A percentile compares a stretch with the other conserved stretches of the same genome.
Evolutionary conservation across 2,329 filamentous ascomycete genomes (phyloP).

Genomic region (Ophiocordyceps australis): DNA sequence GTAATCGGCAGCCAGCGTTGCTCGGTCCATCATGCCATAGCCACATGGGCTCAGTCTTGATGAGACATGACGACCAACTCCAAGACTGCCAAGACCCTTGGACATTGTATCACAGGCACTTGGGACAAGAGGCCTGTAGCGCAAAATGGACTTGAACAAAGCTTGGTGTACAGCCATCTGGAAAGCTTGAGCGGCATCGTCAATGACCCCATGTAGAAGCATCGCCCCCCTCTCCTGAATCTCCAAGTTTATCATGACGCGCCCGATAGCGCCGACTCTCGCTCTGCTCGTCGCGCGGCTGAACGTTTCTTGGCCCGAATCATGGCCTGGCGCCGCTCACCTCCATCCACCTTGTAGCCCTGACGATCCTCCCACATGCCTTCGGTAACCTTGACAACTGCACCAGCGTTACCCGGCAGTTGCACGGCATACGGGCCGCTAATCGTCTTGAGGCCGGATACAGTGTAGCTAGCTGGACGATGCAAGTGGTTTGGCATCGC

Average conservation of each 20-base stretch:
- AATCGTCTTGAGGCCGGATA: constrained; percentile 51
- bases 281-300: constrained; percentile 57
- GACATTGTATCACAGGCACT: too few species aligned
- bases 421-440: constrained; percentile 57
- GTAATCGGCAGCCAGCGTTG: too few species aligned
- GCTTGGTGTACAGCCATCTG: too few species aligned
- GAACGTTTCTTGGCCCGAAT: constrained; percentile 73
- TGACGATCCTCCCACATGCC: constrained; percentile 84
- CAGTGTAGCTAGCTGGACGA: constrained; percentile 32
- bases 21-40: too few species aligned
- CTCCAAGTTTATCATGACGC: constrained; percentile 13
- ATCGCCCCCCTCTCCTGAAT: too few species aligned
- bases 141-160: too few species aligned
- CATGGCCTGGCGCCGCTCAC: constrained; percentile 76
- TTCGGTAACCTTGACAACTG: constrained; percentile 53
- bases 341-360: constrained; percentile 87
- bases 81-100: too few species aligned
- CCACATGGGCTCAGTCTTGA: too few species aligned
- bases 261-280: constrained; percentile 17
- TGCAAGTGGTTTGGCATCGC: constrained; percentile 8
- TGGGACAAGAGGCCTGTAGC: too few species aligned
- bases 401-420: constrained; percentile 45
- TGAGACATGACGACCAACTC: too few species aligned
- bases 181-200: too few species aligned
- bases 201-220: too few species aligned